Percentiles rank a stretch among this genome's conserved stretches.
These are phyloP conservation scores for Xylaria polymorpha DNA, from an alignment of 2,329 filamentous ascomycete species.

Conservation along the genomic window DNA sequence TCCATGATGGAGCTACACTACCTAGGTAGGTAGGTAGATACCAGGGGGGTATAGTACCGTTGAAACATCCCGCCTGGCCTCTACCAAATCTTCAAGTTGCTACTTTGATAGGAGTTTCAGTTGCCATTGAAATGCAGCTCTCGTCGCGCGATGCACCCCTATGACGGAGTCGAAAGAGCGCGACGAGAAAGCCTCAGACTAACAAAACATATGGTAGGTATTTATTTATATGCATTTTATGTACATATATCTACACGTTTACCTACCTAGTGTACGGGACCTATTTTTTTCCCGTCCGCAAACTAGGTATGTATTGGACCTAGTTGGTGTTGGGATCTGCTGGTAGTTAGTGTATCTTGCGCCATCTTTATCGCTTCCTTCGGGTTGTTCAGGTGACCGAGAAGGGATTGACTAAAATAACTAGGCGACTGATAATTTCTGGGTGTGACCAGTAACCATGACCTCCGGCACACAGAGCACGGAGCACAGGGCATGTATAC, in stretches of 20 bases:
- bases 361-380: conserved; percentile 38
- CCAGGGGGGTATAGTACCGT: not conserved
- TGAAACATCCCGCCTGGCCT: not conserved
- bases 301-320: not conserved
- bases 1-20: not conserved
- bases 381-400: conserved; percentile 38
- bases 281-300: not conserved
- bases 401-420: conserved; percentile 31
- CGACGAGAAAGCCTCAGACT: not conserved
- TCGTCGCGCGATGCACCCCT: conserved; percentile 30
- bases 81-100: conserved; percentile 14
- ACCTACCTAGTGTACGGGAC: not conserved
- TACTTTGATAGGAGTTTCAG: conserved; percentile 16
- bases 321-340: conserved; percentile 9
- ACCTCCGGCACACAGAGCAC: not conserved
- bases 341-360: conserved; percentile 16
- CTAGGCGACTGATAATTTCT: conserved; percentile 34
- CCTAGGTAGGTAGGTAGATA: too few species aligned
- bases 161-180: conserved; percentile 20
- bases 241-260: not conserved
- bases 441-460: conserved; percentile 25
- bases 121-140: conserved; percentile 9
- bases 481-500: not conserved
- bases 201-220: not conserved
- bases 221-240: not conserved